Conservation (phyloP, 176 grass and related monocot genomes). For the Eragrostis nindensis region DNA sequence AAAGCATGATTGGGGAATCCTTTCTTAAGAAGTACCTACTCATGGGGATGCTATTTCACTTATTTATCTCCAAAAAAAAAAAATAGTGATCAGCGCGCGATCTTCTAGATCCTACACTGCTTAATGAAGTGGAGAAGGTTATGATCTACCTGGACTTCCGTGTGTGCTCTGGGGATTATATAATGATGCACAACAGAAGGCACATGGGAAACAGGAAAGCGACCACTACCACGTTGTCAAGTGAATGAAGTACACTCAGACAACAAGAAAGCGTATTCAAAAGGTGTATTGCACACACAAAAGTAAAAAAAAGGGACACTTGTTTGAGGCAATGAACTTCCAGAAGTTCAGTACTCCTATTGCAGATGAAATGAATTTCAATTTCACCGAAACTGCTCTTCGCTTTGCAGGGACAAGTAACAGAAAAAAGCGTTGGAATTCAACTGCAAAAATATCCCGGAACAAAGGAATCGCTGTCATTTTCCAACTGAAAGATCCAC, state of each 20-base stretch:
- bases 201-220: conserved; percentile 32
- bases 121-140: neutral
- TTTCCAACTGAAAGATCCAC: conserved; percentile 10
- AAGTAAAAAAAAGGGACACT: neutral
- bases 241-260: neutral
- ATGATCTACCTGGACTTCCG: neutral
- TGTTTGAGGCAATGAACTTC: conserved; percentile 20
- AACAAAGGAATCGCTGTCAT: conserved; percentile 3
- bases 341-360: neutral
- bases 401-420: neutral
- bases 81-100: too few relatives aligned
- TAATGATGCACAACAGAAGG: conserved; percentile 17
- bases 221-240: conserved; percentile 2
- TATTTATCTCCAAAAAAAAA: neutral
- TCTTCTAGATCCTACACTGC: conserved; percentile 11
- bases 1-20: neutral
- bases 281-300: neutral
- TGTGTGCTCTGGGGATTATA: neutral
- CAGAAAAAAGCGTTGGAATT: conserved; percentile 7
- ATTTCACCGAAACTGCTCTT: neutral
- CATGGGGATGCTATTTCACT: neutral
- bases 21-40: neutral
- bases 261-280: conserved; percentile 9
- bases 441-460: neutral
- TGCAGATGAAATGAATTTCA: neutral